A percentile compares a stretch with the other conserved stretches of the same genome.
Conservation (phyloP, 495 filamentous ascomycete species). For the Penicillium alfredii region DNA sequence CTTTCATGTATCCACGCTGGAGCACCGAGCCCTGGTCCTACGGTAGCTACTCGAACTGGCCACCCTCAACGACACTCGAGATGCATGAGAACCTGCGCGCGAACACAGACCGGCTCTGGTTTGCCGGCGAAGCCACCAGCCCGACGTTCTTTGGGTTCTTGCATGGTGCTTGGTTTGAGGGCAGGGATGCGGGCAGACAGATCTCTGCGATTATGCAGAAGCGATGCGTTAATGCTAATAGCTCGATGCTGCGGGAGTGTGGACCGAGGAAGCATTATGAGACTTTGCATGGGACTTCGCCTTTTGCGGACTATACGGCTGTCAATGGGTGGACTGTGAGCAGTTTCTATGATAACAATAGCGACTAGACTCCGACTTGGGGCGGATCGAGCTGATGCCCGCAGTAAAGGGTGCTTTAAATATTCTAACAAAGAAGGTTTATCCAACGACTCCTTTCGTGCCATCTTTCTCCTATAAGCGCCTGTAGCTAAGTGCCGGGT, state of each 20-base stretch:
- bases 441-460: no score
- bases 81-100: constrained; percentile 68
- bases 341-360: constrained; percentile 12
- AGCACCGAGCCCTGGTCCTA: constrained; percentile 58
- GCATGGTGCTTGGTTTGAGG: constrained; percentile 63
- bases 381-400: no score
- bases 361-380: constrained; percentile 13
- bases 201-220: constrained; percentile 36
- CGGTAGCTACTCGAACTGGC: constrained; percentile 73
- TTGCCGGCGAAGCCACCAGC: constrained; percentile 68
- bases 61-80: constrained; percentile 56
- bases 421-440: no score
- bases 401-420: no score
- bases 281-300: constrained; percentile 5
- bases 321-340: constrained; percentile 10
- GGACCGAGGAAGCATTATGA: constrained; percentile 9
- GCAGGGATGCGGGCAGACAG: constrained; percentile 44
- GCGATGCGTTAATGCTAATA: constrained; percentile 4
- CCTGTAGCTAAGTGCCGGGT: no score
- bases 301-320: constrained; percentile 3
- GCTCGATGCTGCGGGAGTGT: constrained; percentile 4
- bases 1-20: constrained; percentile 69
- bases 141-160: constrained; percentile 66
- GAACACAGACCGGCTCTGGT: constrained; percentile 60
- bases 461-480: no score